These are phyloP conservation scores for Peronospora belbahrii DNA, from an alignment of 352 stramenopile species.

Conservation along the genomic window DNA sequence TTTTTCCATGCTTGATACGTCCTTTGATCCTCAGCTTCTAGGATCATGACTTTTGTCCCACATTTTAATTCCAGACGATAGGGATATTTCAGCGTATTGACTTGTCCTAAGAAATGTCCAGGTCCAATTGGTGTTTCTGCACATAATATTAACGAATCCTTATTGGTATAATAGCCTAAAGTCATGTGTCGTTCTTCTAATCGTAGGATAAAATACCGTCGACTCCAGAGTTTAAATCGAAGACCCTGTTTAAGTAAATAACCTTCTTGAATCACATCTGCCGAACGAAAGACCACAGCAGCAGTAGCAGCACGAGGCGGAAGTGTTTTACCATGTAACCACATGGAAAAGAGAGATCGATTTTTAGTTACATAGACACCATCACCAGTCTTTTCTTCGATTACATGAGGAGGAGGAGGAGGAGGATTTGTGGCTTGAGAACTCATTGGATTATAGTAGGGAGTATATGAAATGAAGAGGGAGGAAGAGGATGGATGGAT, in stretches of 20 bases:
- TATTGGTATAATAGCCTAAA: conserved; percentile 80
- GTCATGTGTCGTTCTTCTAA: conserved; percentile 86
- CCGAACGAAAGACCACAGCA: conserved; percentile 65
- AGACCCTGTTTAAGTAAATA: conserved; percentile 81
- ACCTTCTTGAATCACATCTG: conserved; percentile 79
- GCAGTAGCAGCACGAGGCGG: conserved; percentile 35
- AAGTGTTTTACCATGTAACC: conserved; percentile 70
- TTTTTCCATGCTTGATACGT: conserved; percentile 56
- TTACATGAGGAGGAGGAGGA: no score
- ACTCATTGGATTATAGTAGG: conserved; percentile 12
- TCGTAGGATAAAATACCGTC: conserved; percentile 82
- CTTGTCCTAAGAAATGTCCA: conserved; percentile 42
- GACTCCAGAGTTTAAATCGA: conserved; percentile 72
- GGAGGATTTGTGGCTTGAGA: no score
- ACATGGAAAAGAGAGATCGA: conserved; percentile 79
- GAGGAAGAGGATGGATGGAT: no score
- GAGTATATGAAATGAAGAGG: no score
- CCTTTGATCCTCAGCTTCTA: conserved; percentile 64
- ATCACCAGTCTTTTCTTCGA: conserved; percentile 33
- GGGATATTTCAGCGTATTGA: conserved; percentile 47
- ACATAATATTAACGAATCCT: conserved; percentile 72
- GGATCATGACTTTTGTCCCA: conserved; percentile 58
- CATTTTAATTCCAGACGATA: conserved; percentile 61
- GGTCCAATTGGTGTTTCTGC: conserved; percentile 78
- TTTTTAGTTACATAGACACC: conserved; percentile 84